Conservation (phyloP, 2,329 filamentous ascomycete species). For the Simplicillium aogashimaense region DNA sequence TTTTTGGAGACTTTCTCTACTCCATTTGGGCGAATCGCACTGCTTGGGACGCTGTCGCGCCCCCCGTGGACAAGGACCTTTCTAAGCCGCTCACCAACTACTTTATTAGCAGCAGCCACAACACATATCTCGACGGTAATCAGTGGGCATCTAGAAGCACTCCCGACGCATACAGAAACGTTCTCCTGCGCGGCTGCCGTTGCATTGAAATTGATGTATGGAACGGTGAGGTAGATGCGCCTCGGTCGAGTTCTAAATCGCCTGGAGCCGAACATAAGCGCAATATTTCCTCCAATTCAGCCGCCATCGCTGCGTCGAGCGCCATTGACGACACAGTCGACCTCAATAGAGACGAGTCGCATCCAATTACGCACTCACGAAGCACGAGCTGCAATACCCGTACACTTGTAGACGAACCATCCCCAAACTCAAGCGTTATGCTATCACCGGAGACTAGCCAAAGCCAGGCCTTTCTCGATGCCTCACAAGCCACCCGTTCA, state of each 20-base stretch:
- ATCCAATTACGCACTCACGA: constrained; percentile 24
- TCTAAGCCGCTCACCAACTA: constrained; percentile 73
- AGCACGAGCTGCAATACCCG: constrained; percentile 28
- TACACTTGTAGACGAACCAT: constrained; percentile 16
- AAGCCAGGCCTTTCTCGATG: constrained; percentile 25
- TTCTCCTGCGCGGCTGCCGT: constrained; percentile 67
- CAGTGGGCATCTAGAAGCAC: constrained; percentile 73
- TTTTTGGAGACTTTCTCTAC: constrained; percentile 38
- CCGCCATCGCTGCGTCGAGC: constrained; percentile 27
- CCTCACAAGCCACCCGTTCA: constrained; percentile 13
- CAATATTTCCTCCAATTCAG: constrained; percentile 24
- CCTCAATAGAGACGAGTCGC: constrained; percentile 15
- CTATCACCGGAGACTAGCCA: constrained; percentile 15
- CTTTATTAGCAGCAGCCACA: constrained; percentile 91
- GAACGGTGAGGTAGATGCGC: constrained; percentile 53
- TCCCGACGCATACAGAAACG: constrained; percentile 67
- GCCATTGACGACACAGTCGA: constrained; percentile 21
- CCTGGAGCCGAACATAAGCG: constrained; percentile 33
- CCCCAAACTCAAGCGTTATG: constrained; percentile 19
- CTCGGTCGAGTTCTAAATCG: constrained; percentile 23
- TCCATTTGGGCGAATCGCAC: constrained; percentile 31
- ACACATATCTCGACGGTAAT: constrained; percentile 83
- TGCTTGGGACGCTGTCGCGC: constrained; percentile 31
- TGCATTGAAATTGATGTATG: constrained; percentile 95
- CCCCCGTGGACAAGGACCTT: constrained; percentile 43